Evolutionary conservation across 164 flowering plant genomes (phyloP).

Genomic region (Brasenia schreberi): DNA sequence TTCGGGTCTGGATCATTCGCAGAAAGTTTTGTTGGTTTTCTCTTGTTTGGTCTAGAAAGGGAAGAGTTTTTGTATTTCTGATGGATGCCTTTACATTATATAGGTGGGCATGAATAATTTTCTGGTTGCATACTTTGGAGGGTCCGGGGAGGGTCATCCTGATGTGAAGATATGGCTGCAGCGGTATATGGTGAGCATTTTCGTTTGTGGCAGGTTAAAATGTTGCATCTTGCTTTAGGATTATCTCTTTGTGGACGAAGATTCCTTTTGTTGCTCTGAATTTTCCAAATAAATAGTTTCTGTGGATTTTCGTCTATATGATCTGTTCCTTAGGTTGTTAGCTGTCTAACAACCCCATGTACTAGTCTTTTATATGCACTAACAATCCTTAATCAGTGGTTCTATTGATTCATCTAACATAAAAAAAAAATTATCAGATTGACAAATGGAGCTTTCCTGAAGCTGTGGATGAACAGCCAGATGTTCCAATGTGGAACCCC

Average conservation of each 20-base stretch:
- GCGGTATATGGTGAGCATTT: slow-evolving; percentile 40
- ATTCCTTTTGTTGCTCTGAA: too few relatives aligned
- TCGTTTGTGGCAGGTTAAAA: too few relatives aligned
- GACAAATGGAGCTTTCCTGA: slow-evolving; percentile 64
- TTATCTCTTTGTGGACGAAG: too few relatives aligned
- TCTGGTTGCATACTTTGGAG: slow-evolving; percentile 90
- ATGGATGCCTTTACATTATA: neutral
- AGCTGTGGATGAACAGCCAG: slow-evolving; percentile 48
- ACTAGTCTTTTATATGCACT: too few relatives aligned
- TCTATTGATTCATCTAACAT: too few relatives aligned
- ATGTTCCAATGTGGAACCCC: slow-evolving; percentile 95
- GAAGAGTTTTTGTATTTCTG: neutral
- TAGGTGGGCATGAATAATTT: slow-evolving; percentile 64
- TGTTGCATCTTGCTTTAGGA: too few relatives aligned
- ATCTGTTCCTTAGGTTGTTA: too few relatives aligned
- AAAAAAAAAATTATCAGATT: slow-evolving; percentile 25
- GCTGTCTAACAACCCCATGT: too few relatives aligned
- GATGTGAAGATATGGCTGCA: slow-evolving; percentile 95
- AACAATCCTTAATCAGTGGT: too few relatives aligned
- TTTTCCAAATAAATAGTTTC: too few relatives aligned
- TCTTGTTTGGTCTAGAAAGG: neutral
- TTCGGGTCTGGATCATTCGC: neutral
- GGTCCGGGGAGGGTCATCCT: slow-evolving; percentile 70
- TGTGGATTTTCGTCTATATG: too few relatives aligned
- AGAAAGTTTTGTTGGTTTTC: neutral